Evolutionary conservation across 768 basidiomycete species (phyloP), one percentile per base, ranked within the genome.

Genomic region (Boletales sp.): DNA sequence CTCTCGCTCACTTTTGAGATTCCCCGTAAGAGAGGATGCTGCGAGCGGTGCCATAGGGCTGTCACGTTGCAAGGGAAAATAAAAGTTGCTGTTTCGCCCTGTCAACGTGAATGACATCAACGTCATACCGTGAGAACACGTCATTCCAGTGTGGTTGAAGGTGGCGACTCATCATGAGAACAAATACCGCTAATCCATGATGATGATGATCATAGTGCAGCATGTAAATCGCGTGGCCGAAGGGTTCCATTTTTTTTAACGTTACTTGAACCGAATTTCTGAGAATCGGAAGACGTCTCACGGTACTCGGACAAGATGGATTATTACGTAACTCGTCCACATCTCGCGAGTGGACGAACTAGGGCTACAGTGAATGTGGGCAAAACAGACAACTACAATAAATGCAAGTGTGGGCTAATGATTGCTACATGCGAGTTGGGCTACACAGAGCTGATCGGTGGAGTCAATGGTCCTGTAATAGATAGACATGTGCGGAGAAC

Each of bases 371-470:
- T 47, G 42, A 48, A 54, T 38, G 47, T 34, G 46, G 34, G 37
- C 34, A 45, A 32, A 41, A 43, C 17, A 15, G 13, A 54, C 42
- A 29, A 49, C 50, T 65, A 64, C 63, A 63, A 57, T 61, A 48
- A 52, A 51, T 44, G 37, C 50, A 44, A 47, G 55, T 48, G 49
- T 32, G 38, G 17, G 40, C 19, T 19, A 48, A 37, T 41, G 49
- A 53, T 49, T 53, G 64, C 65, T 67, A 67, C 64, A 65, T 47
- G 50, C 52, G 48, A 31, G 48, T 42, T 47, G 52, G 54, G 54
- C 62, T 64, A 67, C 56, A 64, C 44, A 47, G 44, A 60, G 19
- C 45, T 53, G 52, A 53, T 53, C 49, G 32, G 51, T 30, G 34
- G 47, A 45, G 51, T 45, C 21, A 34, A 31, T 37, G 49, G 15